Percentiles rank a stretch among this genome's conserved stretches.
Evolutionary conservation across 129 eudicot species (phyloP).

Genomic region (Pittosporum tobira): DNA sequence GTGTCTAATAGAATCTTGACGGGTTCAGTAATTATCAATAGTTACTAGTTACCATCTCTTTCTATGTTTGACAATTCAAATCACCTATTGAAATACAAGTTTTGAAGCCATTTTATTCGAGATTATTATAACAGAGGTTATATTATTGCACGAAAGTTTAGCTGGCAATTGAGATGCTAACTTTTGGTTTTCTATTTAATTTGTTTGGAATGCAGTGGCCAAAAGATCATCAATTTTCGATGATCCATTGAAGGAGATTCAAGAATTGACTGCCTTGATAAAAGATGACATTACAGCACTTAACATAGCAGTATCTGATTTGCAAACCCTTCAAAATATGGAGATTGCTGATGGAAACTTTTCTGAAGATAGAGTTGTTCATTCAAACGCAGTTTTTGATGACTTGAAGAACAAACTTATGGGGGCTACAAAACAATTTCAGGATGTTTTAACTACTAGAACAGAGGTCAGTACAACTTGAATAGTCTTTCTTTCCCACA

Average conservation of each 20-base stretch:
- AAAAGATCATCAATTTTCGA: constrained; percentile 72
- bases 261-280: constrained; percentile 53
- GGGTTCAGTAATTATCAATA: background rate
- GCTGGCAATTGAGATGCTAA: background rate
- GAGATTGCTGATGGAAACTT: constrained; percentile 47
- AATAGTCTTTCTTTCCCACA: too few species aligned
- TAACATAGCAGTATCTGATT: constrained; percentile 54
- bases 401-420: constrained; percentile 68
- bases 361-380: constrained; percentile 62
- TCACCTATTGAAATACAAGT: background rate
- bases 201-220: constrained; percentile 42
- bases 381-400: constrained; percentile 69
- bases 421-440: constrained; percentile 65
- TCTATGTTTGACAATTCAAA: background rate
- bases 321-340: constrained; percentile 55
- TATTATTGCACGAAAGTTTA: background rate
- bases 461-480: constrained; percentile 39
- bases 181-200: background rate
- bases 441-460: constrained; percentile 65
- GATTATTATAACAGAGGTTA: background rate
- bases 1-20: background rate
- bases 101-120: background rate
- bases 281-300: constrained; percentile 64
- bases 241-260: constrained; percentile 75
- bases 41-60: background rate